Conservation (phyloP, 768 basidiomycete species). For the Sistotremastrum suecicum region DNA sequence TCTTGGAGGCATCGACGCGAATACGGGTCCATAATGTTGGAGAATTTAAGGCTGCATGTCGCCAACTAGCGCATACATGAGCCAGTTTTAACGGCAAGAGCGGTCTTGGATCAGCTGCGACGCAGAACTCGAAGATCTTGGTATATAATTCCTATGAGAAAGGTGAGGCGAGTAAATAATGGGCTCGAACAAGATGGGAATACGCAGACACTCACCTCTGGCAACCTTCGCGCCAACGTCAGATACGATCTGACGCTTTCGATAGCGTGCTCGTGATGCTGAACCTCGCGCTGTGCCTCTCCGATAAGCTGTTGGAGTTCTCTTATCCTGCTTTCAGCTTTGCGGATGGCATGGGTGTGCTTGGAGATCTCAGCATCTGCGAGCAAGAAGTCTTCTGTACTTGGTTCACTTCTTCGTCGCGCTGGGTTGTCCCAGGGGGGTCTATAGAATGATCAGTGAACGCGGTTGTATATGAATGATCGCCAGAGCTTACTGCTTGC, state of each 20-base stretch:
- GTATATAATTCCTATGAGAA: constrained; percentile 42
- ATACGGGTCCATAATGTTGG: constrained; percentile 47
- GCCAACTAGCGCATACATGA: constrained; percentile 47
- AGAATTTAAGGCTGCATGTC: constrained; percentile 31
- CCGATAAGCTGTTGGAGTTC: constrained; percentile 28
- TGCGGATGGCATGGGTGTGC: too few relatives aligned
- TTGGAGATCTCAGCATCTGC: too few relatives aligned
- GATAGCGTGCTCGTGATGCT: constrained; percentile 27
- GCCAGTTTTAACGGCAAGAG: constrained; percentile 40
- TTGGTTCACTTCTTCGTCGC: too few relatives aligned
- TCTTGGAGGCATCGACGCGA: constrained; percentile 33
- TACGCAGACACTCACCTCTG: too few relatives aligned
- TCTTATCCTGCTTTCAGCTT: constrained; percentile 24
- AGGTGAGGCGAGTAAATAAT: constrained; percentile 43
- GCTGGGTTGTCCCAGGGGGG: too few relatives aligned
- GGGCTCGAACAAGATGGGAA: too few relatives aligned
- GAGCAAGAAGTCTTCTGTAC: too few relatives aligned
- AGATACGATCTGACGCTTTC: constrained; percentile 30
- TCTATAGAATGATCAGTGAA: too few relatives aligned
- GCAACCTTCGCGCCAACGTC: constrained; percentile 33
- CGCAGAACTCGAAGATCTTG: constrained; percentile 37
- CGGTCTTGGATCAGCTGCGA: constrained; percentile 39
- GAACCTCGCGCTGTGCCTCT: constrained; percentile 27
- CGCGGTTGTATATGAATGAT: too few relatives aligned
- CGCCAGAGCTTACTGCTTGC: too few relatives aligned